Conservation (phyloP, 768 basidiomycete species). For the Pulveroboletus sp. region DNA sequence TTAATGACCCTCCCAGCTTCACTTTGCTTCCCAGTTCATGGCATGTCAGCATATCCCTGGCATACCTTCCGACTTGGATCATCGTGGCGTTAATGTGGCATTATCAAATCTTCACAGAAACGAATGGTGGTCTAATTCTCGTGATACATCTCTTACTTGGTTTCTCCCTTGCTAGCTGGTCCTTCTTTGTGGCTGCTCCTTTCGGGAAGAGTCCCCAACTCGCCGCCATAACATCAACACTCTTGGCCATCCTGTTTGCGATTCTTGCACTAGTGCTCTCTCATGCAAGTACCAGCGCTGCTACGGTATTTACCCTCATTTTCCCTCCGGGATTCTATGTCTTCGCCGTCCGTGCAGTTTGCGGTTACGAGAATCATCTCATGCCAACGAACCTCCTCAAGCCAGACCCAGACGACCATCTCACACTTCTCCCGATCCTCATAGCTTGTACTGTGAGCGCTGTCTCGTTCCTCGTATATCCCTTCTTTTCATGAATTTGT, state of each 20-base stretch:
- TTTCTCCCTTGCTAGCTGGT: constrained; percentile 63
- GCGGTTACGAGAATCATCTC: constrained; percentile 61
- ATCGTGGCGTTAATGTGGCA: constrained; percentile 63
- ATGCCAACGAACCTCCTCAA: constrained; percentile 49
- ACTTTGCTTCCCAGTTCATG: constrained; percentile 38
- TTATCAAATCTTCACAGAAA: constrained; percentile 57
- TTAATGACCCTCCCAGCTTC: not conserved
- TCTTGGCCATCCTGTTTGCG: constrained; percentile 61
- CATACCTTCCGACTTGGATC: constrained; percentile 77
- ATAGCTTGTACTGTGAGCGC: constrained; percentile 58
- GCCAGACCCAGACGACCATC: constrained; percentile 55
- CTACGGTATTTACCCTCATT: constrained; percentile 60
- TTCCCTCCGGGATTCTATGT: constrained; percentile 77
- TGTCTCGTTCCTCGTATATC: not conserved
- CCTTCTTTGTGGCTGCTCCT: constrained; percentile 63
- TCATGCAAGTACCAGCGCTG: constrained; percentile 37
- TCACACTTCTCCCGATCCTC: constrained; percentile 53
- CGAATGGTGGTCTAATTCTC: constrained; percentile 56
- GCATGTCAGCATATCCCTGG: constrained; percentile 61
- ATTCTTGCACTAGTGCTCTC: constrained; percentile 58
- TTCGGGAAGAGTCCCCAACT: constrained; percentile 72
- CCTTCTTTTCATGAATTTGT: not conserved
- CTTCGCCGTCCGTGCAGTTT: constrained; percentile 62
- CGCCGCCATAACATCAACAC: constrained; percentile 61
- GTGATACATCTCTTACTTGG: constrained; percentile 64